Base-by-base conservation (phyloP, 2,329 filamentous ascomycete species). In the Phyllosticta capitalensis region DNA sequence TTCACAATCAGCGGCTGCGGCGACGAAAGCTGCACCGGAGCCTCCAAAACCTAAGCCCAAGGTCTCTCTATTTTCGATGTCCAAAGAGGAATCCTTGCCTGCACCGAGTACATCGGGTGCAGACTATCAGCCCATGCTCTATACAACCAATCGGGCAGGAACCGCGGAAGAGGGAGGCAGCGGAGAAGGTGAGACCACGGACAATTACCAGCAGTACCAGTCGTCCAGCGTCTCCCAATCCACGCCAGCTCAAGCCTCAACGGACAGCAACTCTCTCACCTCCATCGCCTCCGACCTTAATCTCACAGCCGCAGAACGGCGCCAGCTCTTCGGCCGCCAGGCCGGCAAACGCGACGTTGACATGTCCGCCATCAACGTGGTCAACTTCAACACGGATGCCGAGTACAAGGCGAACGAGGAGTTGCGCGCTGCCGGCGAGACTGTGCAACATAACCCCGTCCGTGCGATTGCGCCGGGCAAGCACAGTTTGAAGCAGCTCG, bases 371-470 rank as follows among this genome's bases (percentile, higher is more conserved):
- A 78, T 83, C n/a, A 85, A 83, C 51, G 81, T 96, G 45, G 81
- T 92, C 63, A 91, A 88, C 67, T 96, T 96, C 81, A 90, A 95
- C 75, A 92, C 90, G 64, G 90, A 95, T 70, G 77, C 79, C 61
- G 92, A 96, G 75, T 97, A 97, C 72, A 83, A 81, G 22, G 84
- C 88, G 67, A 97, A 97, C 72, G 89, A 96, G 74, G 80, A 81
- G 65, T 70, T 95, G 21, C 83, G 90, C 10, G 82, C 85, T 19
- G 77, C 83, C 55, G 87, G 88, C 68, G 84, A 91, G 71, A 78
- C 84, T 67, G 71, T 85, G 58, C 82, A 84, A 55, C 88, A 95
- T 74, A 92, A 92, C 67, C 89, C 91, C 7, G 86, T 96, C 59
- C 87, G 90, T 56, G 78, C 86, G 2, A 87, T 96, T 69, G 86